Evolutionary conservation across 2,329 filamentous ascomycete species (phyloP), one percentile per base, ranked within the genome.

Genomic region (Pseudogymnoascus sp.): DNA sequence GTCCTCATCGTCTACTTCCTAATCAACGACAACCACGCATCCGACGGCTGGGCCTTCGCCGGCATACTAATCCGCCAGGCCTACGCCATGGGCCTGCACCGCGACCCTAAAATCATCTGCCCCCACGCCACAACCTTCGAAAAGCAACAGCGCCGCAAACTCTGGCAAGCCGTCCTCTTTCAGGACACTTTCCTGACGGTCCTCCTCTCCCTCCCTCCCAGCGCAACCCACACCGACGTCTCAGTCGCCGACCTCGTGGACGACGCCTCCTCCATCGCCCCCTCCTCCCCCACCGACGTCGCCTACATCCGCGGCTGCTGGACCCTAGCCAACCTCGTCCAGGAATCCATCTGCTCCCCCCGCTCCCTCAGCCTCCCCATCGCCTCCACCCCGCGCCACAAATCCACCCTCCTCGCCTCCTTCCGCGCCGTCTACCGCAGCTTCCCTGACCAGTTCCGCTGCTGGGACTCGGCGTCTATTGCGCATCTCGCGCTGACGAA

Each of bases 11-110:
- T 86, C 0, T 92, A 92, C 71, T 93, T 93, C 68, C 78, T 93
- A 37, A 92, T 92, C 77, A 93, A 93, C 69, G 89, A 93, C 73
- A 92, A 92, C 69, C 89, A 92, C 69, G 89, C 89, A 3, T 90
- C 87, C 0, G 90, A 93, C 71, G 90, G 89, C 1, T 93, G 89
- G 86, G 87, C 89, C 0, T 93, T 92, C 77, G 88, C 87, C 0
- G 90, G 90, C 5, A 87, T 93, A 26, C 74, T 91, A 21, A 86
- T 91, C 66, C 81, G 89, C 26, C 90, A 93, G 73, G 85, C 89
- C 0, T 92, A 92, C 69, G 90, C 90, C 23, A 89, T 93, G 86
- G 88, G 90, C 0, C 74, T 93, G 11, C 89, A 93, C 71, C 84
- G 90, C 14, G 89, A 92, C 69, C 90, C 90, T 0, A 89, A 91